These are phyloP conservation scores for Aegilops speltoides DNA, from an alignment of 176 grass and related monocot genomes.

Conservation along the genomic window DNA sequence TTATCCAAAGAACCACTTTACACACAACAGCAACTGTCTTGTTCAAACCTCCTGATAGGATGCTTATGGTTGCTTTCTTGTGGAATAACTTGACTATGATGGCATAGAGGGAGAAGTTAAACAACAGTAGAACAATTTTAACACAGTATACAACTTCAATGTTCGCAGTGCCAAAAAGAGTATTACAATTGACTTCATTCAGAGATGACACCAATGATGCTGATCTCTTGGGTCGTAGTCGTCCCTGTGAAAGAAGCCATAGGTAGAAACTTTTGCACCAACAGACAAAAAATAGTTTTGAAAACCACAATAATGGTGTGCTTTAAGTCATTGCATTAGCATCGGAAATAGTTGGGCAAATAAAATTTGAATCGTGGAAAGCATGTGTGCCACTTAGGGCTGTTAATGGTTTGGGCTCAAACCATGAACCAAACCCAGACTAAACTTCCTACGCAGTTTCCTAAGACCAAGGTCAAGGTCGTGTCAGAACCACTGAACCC, in stretches of 20 bases:
- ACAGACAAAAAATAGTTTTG: conserved; percentile 27
- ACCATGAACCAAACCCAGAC: neutral
- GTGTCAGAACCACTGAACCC: neutral
- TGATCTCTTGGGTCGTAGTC: conserved; percentile 60
- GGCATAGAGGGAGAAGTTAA: conserved; percentile 34
- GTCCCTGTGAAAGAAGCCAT: conserved; percentile 36
- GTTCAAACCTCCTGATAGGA: conserved; percentile 76
- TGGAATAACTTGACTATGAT: conserved; percentile 61
- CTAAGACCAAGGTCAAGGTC: neutral
- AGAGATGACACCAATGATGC: conserved; percentile 59
- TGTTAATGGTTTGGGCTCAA: neutral
- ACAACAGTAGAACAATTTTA: conserved; percentile 3
- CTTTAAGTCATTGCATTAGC: neutral
- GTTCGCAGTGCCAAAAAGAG: conserved; percentile 20
- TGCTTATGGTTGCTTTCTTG: conserved; percentile 59
- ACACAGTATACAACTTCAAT: conserved; percentile 18
- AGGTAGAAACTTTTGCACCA: neutral
- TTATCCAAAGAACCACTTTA: conserved; percentile 78
- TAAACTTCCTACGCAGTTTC: neutral
- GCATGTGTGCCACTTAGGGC: neutral
- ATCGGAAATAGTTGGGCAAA: conserved; percentile 6
- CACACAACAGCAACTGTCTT: conserved; percentile 55
- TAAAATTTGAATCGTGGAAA: neutral
- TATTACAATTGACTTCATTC: conserved; percentile 66
- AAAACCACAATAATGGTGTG: conserved; percentile 1